A percentile compares a stretch with the other conserved stretches of the same genome.
These are phyloP conservation scores for Phytophthora sansomeana DNA, from an alignment of 352 stramenopile genomes.

Conservation along the genomic window DNA sequence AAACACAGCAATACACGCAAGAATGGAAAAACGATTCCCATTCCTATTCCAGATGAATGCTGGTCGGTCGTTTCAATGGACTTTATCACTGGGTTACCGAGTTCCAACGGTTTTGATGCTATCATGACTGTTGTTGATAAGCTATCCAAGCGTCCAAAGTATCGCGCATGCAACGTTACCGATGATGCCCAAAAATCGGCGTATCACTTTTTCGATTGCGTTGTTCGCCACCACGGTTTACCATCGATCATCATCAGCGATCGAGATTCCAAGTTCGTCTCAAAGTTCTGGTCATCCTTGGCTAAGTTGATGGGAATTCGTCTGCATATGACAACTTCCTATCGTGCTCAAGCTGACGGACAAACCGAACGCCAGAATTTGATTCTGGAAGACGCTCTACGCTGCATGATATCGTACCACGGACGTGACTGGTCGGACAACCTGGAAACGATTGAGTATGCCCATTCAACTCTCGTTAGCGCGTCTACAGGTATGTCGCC, in stretches of 20 bases:
- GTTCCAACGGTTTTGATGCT: slow-evolving; percentile 32
- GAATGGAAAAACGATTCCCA: slow-evolving; percentile 37
- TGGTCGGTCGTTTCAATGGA: slow-evolving; percentile 40
- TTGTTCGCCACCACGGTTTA: slow-evolving; percentile 24
- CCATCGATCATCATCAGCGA: slow-evolving; percentile 25
- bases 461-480: slow-evolving; percentile 19
- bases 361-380: slow-evolving; percentile 25
- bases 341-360: slow-evolving; percentile 24
- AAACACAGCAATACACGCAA: slow-evolving; percentile 32
- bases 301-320: slow-evolving; percentile 26
- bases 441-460: slow-evolving; percentile 26
- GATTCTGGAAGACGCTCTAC: slow-evolving; percentile 21
- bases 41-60: slow-evolving; percentile 22
- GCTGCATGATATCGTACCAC: slow-evolving; percentile 25
- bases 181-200: slow-evolving; percentile 22
- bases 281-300: slow-evolving; percentile 26
- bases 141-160: slow-evolving; percentile 35
- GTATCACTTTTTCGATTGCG: slow-evolving; percentile 20
- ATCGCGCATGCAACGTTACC: slow-evolving; percentile 16
- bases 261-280: slow-evolving; percentile 30
- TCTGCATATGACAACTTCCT: slow-evolving; percentile 25
- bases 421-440: slow-evolving; percentile 17
- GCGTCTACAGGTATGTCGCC: slow-evolving; percentile 13
- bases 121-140: slow-evolving; percentile 37
- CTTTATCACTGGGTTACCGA: slow-evolving; percentile 33